These are phyloP conservation scores for Tanozyma kutaoensis DNA, from an alignment of 805 yeast species.

Conservation along the genomic window DNA sequence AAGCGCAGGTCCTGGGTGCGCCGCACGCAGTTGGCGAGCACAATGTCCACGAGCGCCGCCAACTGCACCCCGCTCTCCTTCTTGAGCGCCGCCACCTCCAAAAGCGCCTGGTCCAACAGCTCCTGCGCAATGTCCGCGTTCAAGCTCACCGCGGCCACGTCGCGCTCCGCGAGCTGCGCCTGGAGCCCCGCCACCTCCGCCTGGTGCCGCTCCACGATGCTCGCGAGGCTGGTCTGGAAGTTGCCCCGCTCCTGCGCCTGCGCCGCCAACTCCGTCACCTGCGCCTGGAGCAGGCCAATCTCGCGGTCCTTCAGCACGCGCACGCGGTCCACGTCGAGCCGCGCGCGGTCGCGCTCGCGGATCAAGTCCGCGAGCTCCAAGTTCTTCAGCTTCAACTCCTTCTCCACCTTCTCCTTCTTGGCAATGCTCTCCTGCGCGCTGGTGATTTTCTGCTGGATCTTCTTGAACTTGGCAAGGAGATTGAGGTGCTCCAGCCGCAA, in stretches of 20 bases:
- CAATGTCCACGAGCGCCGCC: constrained; percentile 48
- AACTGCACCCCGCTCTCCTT: constrained; percentile 19
- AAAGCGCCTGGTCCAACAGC: constrained; percentile 60
- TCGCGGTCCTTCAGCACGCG: constrained; percentile 54
- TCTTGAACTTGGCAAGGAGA: constrained; percentile 63
- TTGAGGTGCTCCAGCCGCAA: constrained; percentile 85
- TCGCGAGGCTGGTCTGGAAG: constrained; percentile 47
- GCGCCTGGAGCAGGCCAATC: constrained; percentile 51
- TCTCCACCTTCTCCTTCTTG: constrained; percentile 68
- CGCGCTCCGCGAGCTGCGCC: constrained; percentile 38
- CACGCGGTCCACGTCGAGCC: constrained; percentile 63
- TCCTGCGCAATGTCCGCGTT: constrained; percentile 54
- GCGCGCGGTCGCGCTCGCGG: constrained; percentile 79
- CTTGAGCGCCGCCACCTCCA: constrained; percentile 40
- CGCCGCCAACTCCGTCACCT: constrained; percentile 46
- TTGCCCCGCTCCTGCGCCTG: constrained; percentile 48
- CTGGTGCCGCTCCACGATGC: constrained; percentile 49
- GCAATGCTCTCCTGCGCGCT: constrained; percentile 83
- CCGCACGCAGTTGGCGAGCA: constrained; percentile 53
- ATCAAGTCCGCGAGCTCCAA: constrained; percentile 81
- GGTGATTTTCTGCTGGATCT: constrained; percentile 74
- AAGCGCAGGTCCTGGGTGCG: constrained; percentile 60
- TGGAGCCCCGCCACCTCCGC: too few species aligned
- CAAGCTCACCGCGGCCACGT: constrained; percentile 4
- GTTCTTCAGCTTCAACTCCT: constrained; percentile 75